Base-by-base conservation (phyloP, 208 protist species). In the Tritrichomonas musculus region DNA sequence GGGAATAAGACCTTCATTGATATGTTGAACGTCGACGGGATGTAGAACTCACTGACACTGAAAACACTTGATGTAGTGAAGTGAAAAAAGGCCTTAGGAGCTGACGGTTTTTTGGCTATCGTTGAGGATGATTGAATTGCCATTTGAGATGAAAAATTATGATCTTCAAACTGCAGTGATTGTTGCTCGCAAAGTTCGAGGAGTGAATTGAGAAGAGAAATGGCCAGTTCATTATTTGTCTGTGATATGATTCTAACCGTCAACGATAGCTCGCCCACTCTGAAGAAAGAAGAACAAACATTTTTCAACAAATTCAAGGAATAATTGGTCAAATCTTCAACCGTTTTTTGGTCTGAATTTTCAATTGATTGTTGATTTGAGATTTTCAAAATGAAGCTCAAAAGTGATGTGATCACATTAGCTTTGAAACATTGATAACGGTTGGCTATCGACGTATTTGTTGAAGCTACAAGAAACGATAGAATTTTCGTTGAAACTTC, bases 361-460 rank as follows among this genome's bases (percentile, higher is more conserved):
- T 60, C 53, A 60, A 60, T 22, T 22, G 53, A 5, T 22, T 5
- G 17, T 20, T 57, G 53, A 17, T 53, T 25, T 39, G 77, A 57
- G 36, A 57, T 88, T 11, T 20, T 33, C 39, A 14, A 5, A 39
- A 88, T 60, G 0, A 88, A 57, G 9, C 33, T n/a, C 17, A 88
- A 17, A 22, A 88, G 57, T 22, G 11, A 27, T 22, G 44, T 25
- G 57, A 88, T 88, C 1, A 57, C 0, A 36, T 88, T 88, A 13
- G 77, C 41, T 39, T 47, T 53, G 47, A 88, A 88, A 30, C 77
- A 88, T 88, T 88, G 77, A 60, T 88, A 88, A 44, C 77, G 33
- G 39, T 88, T 88, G 33, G 47, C 44, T 2, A 88, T 88, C 11
- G 77, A 88, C 11, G 25, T 47, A 8, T 88, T 20, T 57, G 77